A percentile compares a stretch with the other conserved stretches of the same genome.
phyloP scores from a whole-genome alignment of 2,329 filamentous ascomycete genomes.

The Pseudogymnoascus sp. region DNA sequence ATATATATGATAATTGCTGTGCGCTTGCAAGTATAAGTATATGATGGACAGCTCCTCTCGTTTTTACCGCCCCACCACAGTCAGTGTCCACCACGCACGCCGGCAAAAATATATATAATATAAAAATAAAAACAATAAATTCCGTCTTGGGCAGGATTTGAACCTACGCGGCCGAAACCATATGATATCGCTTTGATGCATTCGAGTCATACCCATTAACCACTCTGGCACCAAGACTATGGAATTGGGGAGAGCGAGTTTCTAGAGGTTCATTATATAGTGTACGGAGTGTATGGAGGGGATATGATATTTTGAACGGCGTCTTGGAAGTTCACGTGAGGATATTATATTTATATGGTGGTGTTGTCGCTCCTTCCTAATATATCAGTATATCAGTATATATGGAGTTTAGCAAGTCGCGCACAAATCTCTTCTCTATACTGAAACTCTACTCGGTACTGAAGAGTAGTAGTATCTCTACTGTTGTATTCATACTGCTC shows the following conservation, averaged over 20 bases:
- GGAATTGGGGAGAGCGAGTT: not conserved
- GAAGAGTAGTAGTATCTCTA: not conserved
- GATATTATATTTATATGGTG: not conserved
- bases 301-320: not conserved
- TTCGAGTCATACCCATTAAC: constrained; percentile 31
- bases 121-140: not conserved
- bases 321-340: not conserved
- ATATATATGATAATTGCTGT: not conserved
- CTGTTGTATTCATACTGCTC: not conserved
- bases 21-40: not conserved
- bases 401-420: not conserved
- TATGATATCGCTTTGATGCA: constrained; percentile 23
- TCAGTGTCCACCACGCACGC: not conserved
- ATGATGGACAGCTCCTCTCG: not conserved
- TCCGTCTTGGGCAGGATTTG: constrained; percentile 27
- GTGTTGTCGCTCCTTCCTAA: not conserved
- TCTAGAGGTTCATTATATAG: not conserved
- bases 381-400: not conserved
- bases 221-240: constrained; percentile 26
- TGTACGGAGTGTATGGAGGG: not conserved
- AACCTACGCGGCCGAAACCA: constrained; percentile 31
- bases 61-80: not conserved
- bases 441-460: not conserved
- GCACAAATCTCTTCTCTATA: not conserved
- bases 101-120: not conserved